Conservation (phyloP, 176 grass and related monocot genomes). For the Cocos nucifera region DNA sequence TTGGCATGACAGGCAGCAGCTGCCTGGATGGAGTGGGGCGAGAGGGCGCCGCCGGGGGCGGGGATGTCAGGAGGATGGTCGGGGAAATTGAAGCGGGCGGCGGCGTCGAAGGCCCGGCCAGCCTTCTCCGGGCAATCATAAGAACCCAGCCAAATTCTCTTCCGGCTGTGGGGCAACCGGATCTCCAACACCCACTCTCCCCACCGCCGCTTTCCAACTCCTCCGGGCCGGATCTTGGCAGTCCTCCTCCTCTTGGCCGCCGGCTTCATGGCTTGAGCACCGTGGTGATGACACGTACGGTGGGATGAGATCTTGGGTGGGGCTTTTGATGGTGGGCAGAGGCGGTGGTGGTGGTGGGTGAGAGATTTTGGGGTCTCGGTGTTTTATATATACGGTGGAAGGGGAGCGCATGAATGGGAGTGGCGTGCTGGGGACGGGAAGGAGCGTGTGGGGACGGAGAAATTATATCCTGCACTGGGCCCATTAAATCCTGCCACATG, state of each 20-base stretch:
- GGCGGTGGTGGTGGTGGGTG: too few species aligned
- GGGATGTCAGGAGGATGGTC: neutral
- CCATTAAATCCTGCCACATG: too few species aligned
- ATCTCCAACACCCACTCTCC: slow-evolving; percentile 14
- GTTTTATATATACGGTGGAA: too few species aligned
- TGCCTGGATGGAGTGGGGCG: neutral
- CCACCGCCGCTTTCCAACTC: neutral
- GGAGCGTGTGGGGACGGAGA: too few species aligned
- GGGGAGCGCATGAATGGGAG: too few species aligned
- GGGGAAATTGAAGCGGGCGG: slow-evolving; percentile 10
- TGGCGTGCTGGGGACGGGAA: too few species aligned
- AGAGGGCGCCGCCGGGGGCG: neutral
- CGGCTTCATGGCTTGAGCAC: neutral
- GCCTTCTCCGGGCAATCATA: neutral
- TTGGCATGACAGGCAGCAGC: neutral
- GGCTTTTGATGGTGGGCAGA: too few species aligned
- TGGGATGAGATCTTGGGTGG: too few species aligned
- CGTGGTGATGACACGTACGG: too few species aligned
- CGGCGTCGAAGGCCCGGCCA: slow-evolving; percentile 4
- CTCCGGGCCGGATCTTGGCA: neutral
- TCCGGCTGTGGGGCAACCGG: slow-evolving; percentile 7
- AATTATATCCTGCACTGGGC: too few species aligned
- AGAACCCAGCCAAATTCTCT: slow-evolving; percentile 9
- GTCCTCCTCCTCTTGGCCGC: too few species aligned
- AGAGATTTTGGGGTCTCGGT: too few species aligned